phyloP scores from a whole-genome alignment of 176 grass and related monocot genomes.

The Alloteropsis semialata region DNA sequence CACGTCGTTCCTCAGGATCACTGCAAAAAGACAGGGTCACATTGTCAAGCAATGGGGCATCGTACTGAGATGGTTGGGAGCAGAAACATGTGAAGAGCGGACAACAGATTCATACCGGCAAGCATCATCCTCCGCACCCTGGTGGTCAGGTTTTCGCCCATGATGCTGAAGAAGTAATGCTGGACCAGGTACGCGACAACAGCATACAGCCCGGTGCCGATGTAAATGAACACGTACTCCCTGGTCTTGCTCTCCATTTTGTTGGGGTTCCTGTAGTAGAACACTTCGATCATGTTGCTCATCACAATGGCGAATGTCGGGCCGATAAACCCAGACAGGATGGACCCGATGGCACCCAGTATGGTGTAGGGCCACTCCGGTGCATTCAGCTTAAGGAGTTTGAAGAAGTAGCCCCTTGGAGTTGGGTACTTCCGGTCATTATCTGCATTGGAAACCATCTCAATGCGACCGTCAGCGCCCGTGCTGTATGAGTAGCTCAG shows the following conservation, averaged over 20 bases:
- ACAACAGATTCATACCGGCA: slow-evolving; percentile 31
- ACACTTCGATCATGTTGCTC: slow-evolving; percentile 87
- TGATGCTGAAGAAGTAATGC: slow-evolving; percentile 93
- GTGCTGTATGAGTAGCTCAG: slow-evolving; percentile 81
- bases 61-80: no score
- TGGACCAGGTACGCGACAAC: slow-evolving; percentile 70
- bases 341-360: slow-evolving; percentile 59
- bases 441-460: slow-evolving; percentile 80
- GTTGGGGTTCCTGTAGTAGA: slow-evolving; percentile 64
- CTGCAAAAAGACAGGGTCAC: not conserved
- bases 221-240: slow-evolving; percentile 78
- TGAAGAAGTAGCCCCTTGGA: slow-evolving; percentile 67
- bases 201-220: slow-evolving; percentile 65
- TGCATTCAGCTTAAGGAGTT: slow-evolving; percentile 70
- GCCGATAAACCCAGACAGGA: slow-evolving; percentile 72
- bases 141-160: slow-evolving; percentile 79
- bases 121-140: slow-evolving; percentile 86
- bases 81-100: not conserved
- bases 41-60: not conserved
- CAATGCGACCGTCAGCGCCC: slow-evolving; percentile 65
- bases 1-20: slow-evolving; percentile 73
- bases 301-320: slow-evolving; percentile 82
- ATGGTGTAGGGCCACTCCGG: slow-evolving; percentile 81
- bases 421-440: slow-evolving; percentile 67
- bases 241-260: slow-evolving; percentile 85